Conservation (phyloP, 2,329 filamentous ascomycete species). For the Verticillium longisporum region DNA sequence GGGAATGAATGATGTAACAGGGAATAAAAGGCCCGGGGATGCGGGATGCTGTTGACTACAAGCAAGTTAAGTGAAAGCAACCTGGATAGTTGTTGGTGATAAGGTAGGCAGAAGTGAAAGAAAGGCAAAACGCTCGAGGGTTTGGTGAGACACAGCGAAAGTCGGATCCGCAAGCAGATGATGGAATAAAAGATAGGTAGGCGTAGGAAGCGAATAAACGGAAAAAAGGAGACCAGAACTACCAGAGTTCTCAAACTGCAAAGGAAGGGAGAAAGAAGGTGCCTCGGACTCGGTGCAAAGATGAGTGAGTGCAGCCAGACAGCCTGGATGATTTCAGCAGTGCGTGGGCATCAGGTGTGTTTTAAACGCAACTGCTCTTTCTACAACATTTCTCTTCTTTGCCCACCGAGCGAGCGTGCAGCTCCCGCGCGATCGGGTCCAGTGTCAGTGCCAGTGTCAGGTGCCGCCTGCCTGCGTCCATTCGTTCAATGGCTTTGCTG, state of each 20-base stretch:
- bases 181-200: neutral
- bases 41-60: neutral
- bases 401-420: neutral
- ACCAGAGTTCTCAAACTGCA: neutral
- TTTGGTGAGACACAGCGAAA: neutral
- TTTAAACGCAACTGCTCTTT: neutral
- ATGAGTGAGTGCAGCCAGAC: neutral
- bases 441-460: neutral
- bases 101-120: neutral
- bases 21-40: neutral
- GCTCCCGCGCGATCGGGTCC: neutral
- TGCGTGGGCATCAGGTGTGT: neutral
- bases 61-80: neutral
- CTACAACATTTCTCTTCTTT: neutral
- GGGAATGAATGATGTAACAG: too few species aligned
- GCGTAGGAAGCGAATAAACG: constrained; percentile 1
- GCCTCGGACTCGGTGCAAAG: neutral
- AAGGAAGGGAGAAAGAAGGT: neutral
- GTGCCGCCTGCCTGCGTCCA: neutral
- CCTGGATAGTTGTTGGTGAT: neutral
- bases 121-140: neutral
- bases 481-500: neutral
- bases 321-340: neutral
- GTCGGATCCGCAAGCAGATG: neutral
- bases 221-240: constrained; percentile 1